Conservation (phyloP, 75 land plant species). For the Cryptomeria japonica region DNA sequence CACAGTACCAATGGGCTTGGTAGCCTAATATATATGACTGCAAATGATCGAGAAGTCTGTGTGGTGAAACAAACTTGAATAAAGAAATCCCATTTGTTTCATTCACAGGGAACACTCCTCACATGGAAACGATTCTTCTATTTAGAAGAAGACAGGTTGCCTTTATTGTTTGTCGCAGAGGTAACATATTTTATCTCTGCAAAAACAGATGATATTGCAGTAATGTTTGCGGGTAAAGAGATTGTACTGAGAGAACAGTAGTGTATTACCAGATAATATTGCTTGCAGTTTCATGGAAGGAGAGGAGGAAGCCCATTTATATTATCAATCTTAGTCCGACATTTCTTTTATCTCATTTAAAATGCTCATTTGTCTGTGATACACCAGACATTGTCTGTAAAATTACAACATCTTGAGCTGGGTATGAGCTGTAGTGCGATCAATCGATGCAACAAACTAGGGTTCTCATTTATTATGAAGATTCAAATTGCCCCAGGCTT, state of each 20-base stretch:
- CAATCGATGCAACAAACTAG: not conserved
- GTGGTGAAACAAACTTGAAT: not conserved
- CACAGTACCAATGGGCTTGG: not conserved
- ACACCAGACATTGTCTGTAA: not conserved
- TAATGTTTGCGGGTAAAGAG: not conserved
- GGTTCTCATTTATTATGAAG: not conserved
- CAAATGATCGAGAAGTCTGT: not conserved
- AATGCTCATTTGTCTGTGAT: not conserved
- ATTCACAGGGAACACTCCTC: not conserved
- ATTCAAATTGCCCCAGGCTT: not conserved
- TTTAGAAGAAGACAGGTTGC: not conserved
- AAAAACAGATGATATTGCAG: too few species aligned
- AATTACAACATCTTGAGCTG: not conserved
- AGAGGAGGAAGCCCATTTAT: not conserved
- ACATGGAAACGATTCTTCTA: not conserved
- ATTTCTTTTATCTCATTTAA: not conserved
- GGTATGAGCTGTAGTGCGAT: not conserved
- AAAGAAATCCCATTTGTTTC: not conserved
- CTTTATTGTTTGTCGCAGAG: not conserved
- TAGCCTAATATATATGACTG: not conserved
- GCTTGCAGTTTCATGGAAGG: not conserved
- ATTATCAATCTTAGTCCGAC: not conserved
- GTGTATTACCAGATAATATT: too few species aligned
- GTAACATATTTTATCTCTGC: not conserved
- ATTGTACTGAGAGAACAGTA: not conserved